Evolutionary conservation across 2,329 filamentous ascomycete species (phyloP), one percentile per base, ranked within the genome.

Genomic region (Lojkania enalia): DNA sequence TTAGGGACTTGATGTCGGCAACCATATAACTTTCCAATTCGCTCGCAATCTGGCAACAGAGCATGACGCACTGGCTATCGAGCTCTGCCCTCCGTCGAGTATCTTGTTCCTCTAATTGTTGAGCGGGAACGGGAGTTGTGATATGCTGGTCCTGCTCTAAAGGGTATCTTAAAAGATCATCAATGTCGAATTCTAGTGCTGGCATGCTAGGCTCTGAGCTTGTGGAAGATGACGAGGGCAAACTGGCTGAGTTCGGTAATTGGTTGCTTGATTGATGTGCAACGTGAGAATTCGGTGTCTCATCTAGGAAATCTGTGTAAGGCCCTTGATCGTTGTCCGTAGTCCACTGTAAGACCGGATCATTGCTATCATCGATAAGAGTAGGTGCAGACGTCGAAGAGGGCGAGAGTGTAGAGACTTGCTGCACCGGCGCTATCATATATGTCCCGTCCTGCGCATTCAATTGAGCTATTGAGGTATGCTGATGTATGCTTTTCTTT

Each of bases 11-110:
- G 6, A 52, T 37, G 9, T 49, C 37, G 13, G 43, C 35, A 1
- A 52, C 31, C 13, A 48, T 42, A 37, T 48, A 52, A 33, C 36
- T 43, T 20, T 52, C 49, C 3, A 52, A 33, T 3, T 42, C 33
- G 13, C 15, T 47, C 15, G 37, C 39, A 6, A 52, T 49, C 11
- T 52, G 35, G 27, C 38, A 40, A 20, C 35, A 44, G 4, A 32
- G 39, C 5, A 52, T 16, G 18, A 52, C 39, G 20, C 42, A 49
- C 35, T 46, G 35, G 35, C 46, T 49, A 20, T 52, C 49, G 4
- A 42, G 27, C 20, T 43, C 40, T 18, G 30, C 29, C 25, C 20
- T 23, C 14, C 39, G 20, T 35, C 21, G 11, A n/a, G n/a, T n/a
- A 38, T 38, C 35, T 25, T 38, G 35, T 11, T 38, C 35, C 7